Conservation (phyloP, 202 grass and related monocot species). For the Cymbopogon flexuosus region DNA sequence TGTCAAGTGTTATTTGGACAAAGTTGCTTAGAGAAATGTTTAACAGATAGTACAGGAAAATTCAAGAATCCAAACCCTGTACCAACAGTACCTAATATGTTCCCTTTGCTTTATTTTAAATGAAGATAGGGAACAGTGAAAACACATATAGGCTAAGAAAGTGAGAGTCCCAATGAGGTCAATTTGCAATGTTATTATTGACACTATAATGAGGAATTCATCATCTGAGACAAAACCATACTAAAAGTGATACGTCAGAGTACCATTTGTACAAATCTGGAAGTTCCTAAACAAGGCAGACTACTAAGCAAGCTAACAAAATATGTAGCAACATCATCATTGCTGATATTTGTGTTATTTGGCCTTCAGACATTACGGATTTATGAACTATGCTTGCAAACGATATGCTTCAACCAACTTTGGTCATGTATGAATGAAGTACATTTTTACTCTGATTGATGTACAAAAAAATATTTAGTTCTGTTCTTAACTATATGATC, state of each 20-base stretch:
- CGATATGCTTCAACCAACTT: neutral
- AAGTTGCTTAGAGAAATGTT: neutral
- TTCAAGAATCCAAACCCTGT: neutral
- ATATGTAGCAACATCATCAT: neutral
- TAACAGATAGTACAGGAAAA: neutral
- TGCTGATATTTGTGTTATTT: slow-evolving; percentile 7
- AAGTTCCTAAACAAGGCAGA: neutral
- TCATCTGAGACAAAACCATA: neutral
- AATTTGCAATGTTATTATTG: neutral
- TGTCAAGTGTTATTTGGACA: neutral
- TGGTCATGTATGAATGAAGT: neutral
- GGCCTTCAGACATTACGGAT: neutral
- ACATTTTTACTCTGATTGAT: neutral
- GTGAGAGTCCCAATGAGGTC: neutral
- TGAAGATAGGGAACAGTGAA: neutral
- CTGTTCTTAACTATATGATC: neutral
- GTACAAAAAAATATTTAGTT: neutral
- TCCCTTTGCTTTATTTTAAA: neutral
- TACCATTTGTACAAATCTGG: neutral
- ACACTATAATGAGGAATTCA: neutral
- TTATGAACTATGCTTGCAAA: neutral
- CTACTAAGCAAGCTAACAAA: neutral
- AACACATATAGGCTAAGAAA: neutral
- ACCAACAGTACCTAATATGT: neutral
- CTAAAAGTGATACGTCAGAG: neutral